A percentile compares a stretch with the other conserved stretches of the same genome.
phyloP scores from a whole-genome alignment of 2,329 filamentous ascomycete genomes.

The Aquanectria penicillioides region DNA sequence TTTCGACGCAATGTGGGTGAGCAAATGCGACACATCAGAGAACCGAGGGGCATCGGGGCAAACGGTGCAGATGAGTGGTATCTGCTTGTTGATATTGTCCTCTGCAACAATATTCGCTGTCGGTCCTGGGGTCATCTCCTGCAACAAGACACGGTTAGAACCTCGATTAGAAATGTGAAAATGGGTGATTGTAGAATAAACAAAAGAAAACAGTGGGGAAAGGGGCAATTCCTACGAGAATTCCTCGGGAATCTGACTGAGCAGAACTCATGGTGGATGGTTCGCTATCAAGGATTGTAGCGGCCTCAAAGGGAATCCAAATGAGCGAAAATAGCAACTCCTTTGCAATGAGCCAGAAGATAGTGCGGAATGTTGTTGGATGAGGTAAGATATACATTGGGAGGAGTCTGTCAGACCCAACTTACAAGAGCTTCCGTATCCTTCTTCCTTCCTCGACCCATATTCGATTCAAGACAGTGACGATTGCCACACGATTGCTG shows the following conservation, averaged over 20 bases:
- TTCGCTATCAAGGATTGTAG: slow-evolving; percentile 25
- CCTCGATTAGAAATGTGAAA: too few species aligned
- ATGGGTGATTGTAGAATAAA: slow-evolving; percentile 1
- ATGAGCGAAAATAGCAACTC: slow-evolving; percentile 39
- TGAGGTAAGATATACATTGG: slow-evolving; percentile 16
- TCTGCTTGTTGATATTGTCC: slow-evolving; percentile 47
- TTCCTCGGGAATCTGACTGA: too few species aligned
- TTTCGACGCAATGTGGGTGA: slow-evolving; percentile 93
- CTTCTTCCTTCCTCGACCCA: slow-evolving; percentile 36
- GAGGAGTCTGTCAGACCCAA: background rate
- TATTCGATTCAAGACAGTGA: slow-evolving; percentile 19
- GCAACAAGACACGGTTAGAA: slow-evolving; percentile 34
- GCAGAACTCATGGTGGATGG: too few species aligned
- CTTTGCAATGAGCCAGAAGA: slow-evolving; percentile 25
- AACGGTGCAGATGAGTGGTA: slow-evolving; percentile 82
- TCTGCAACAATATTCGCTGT: slow-evolving; percentile 31
- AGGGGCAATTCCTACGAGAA: too few species aligned
- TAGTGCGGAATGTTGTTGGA: slow-evolving; percentile 36
- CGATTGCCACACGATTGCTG: background rate
- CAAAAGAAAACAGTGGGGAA: slow-evolving; percentile 34
- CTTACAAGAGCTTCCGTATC: slow-evolving; percentile 29
- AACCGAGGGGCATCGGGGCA: slow-evolving; percentile 84
- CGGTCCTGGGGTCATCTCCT: slow-evolving; percentile 52
- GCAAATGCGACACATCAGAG: slow-evolving; percentile 89
- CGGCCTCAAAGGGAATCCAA: slow-evolving; percentile 32